Conservation (phyloP, 192 early-diverging fungal species). For the Jimgerdemannia flammicorona region DNA sequence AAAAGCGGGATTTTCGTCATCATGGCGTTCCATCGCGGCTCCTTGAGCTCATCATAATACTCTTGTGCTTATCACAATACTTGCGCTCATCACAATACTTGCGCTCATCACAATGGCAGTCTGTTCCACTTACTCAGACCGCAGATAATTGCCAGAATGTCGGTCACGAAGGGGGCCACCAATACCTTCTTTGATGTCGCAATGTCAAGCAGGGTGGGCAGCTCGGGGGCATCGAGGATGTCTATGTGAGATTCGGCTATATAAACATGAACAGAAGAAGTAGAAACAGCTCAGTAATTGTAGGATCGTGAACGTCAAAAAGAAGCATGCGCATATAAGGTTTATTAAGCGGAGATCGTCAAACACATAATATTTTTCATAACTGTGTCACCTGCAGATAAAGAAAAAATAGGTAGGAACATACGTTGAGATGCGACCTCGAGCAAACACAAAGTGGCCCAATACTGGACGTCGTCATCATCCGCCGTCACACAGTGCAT, state of each 20-base stretch:
- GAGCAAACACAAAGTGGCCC: constrained; percentile 54
- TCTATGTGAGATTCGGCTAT: constrained; percentile 29
- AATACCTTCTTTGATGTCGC: constrained; percentile 18
- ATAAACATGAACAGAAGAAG: not conserved
- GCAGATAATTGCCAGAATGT: constrained; percentile 30
- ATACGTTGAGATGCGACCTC: constrained; percentile 22
- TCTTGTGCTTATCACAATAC: too few relatives aligned
- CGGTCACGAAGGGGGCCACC: constrained; percentile 22
- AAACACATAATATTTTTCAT: too few relatives aligned
- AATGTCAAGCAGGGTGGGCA: constrained; percentile 24
- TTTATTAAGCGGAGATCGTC: too few relatives aligned
- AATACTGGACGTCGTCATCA: constrained; percentile 75
- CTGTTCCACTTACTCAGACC: constrained; percentile 18
- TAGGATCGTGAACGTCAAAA: too few relatives aligned
- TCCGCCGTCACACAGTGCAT: constrained; percentile 54
- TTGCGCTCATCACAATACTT: too few relatives aligned
- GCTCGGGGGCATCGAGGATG: constrained; percentile 28
- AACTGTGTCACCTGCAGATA: not conserved
- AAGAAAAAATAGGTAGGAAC: not conserved
- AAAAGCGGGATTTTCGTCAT: too few relatives aligned
- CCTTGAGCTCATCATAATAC: not conserved
- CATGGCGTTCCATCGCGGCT: too few relatives aligned
- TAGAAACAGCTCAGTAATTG: not conserved
- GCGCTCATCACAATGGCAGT: not conserved
- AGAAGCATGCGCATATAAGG: too few relatives aligned